Evolutionary conservation across 306 rosid genomes (phyloP).

Genomic region (Ormosia semicastrata): DNA sequence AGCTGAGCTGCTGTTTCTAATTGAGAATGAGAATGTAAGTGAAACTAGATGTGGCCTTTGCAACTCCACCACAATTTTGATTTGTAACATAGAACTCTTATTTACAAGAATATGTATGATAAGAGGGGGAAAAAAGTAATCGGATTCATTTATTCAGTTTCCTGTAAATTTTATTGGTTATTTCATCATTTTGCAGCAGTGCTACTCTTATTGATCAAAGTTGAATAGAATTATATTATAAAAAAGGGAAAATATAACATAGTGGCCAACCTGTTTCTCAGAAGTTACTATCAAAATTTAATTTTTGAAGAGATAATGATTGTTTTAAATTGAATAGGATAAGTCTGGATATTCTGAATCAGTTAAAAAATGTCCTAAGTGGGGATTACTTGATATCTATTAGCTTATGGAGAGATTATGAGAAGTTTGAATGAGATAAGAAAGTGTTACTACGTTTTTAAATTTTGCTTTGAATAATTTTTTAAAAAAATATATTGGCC

Average conservation of each 20-base stretch:
- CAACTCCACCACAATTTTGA: conserved; percentile 89
- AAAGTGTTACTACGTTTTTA: too few species aligned
- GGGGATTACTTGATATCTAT: not conserved
- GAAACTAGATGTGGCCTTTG: conserved; percentile 70
- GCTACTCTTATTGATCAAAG: not conserved
- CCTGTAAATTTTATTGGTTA: conserved; percentile 12
- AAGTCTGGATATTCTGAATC: not conserved
- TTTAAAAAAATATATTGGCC: too few species aligned
- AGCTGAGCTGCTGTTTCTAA: conserved; percentile 57
- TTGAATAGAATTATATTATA: not conserved
- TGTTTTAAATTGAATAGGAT: not conserved
- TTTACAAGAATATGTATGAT: conserved; percentile 70
- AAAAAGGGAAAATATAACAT: not conserved
- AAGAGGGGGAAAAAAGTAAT: conserved; percentile 45
- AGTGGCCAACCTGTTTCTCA: not conserved
- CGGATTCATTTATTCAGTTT: conserved; percentile 48
- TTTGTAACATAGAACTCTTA: conserved; percentile 80
- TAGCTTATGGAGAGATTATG: not conserved
- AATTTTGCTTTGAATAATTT: too few species aligned
- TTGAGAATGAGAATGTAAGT: conserved; percentile 54
- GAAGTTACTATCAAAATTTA: not conserved
- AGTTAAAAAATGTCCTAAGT: not conserved
- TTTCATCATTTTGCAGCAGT: not conserved
- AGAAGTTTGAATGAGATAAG: too few species aligned
- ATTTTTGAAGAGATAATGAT: not conserved